phyloP scores from a whole-genome alignment of 2,329 filamentous ascomycete species.

The Phyllosticta capitalensis region DNA sequence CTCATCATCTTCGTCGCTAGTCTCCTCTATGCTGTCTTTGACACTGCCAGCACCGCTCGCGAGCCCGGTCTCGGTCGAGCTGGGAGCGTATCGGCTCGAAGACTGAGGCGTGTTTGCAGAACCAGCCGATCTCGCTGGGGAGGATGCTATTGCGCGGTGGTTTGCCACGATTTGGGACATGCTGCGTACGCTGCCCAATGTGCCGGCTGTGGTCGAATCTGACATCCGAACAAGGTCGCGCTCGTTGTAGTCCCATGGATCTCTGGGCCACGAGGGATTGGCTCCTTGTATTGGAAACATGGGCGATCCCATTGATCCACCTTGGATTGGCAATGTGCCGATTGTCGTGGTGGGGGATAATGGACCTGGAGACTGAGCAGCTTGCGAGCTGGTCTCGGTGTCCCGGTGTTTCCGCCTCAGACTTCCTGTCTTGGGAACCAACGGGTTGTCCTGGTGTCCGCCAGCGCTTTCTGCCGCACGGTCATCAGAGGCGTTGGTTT shows the following conservation, averaged over 20 bases:
- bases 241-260: constrained; percentile 8
- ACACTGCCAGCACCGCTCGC: constrained; percentile 7
- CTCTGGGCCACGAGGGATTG: constrained; percentile 6
- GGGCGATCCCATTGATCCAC: constrained; percentile 6
- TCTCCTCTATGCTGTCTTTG: constrained; percentile 10
- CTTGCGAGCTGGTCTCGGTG: constrained; percentile 7
- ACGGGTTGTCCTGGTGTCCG: constrained; percentile 16
- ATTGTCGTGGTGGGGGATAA: constrained; percentile 9
- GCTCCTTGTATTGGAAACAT: constrained; percentile 5
- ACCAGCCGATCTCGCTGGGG: constrained; percentile 8
- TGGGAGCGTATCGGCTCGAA: constrained; percentile 5
- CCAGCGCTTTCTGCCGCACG: background rate
- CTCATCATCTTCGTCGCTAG: constrained; percentile 9
- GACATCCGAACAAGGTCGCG: constrained; percentile 7
- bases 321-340: constrained; percentile 7
- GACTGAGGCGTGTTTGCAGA: constrained; percentile 6
- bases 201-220: constrained; percentile 9
- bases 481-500: constrained; percentile 19
- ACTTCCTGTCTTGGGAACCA: constrained; percentile 18
- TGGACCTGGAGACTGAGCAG: constrained; percentile 4
- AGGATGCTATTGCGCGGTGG: background rate
- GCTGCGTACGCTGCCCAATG: constrained; percentile 8
- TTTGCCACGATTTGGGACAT: constrained; percentile 6
- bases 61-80: background rate
- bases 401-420: constrained; percentile 14